These are phyloP conservation scores for Gossypium stocksii DNA, from an alignment of 345 rosid genomes.

Conservation along the genomic window DNA sequence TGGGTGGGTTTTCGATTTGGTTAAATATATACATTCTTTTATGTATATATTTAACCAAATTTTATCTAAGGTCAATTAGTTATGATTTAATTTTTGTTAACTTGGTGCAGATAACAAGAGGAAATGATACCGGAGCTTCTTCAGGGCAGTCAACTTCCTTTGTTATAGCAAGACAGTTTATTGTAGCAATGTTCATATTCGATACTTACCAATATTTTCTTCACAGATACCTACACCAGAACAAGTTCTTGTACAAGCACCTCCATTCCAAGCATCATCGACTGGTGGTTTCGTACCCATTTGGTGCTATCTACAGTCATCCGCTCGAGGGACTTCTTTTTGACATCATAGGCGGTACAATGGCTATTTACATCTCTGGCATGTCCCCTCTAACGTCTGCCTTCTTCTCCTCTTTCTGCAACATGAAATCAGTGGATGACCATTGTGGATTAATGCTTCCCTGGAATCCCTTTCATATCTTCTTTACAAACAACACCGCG, in stretches of 20 bases:
- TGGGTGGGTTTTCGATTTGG: no score
- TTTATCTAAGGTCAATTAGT: no score
- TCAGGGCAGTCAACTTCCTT: constrained; percentile 4
- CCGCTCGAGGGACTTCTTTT: constrained; percentile 75
- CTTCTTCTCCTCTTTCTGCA: constrained; percentile 33
- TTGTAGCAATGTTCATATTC: constrained; percentile 5
- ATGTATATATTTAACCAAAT: no score
- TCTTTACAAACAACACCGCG: constrained; percentile 74
- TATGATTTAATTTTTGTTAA: background rate
- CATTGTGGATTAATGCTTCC: constrained; percentile 82
- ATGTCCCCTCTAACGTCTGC: constrained; percentile 66
- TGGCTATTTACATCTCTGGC: constrained; percentile 68
- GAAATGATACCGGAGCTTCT: background rate
- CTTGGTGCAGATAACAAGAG: constrained; percentile 1
- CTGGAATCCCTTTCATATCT: constrained; percentile 62
- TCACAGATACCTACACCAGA: constrained; percentile 11
- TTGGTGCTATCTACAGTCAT: constrained; percentile 74
- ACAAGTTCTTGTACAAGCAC: constrained; percentile 12
- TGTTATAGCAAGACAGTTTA: background rate
- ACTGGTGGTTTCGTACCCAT: constrained; percentile 16
- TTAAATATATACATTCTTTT: no score
- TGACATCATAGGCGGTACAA: constrained; percentile 73
- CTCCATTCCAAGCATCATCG: constrained; percentile 13
- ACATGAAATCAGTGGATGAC: constrained; percentile 77
- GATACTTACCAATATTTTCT: constrained; percentile 17